Evolutionary conservation across 257 asterid genomes (phyloP), one percentile per base, ranked within the genome.

Genomic region (Marsdenia floribunda): DNA sequence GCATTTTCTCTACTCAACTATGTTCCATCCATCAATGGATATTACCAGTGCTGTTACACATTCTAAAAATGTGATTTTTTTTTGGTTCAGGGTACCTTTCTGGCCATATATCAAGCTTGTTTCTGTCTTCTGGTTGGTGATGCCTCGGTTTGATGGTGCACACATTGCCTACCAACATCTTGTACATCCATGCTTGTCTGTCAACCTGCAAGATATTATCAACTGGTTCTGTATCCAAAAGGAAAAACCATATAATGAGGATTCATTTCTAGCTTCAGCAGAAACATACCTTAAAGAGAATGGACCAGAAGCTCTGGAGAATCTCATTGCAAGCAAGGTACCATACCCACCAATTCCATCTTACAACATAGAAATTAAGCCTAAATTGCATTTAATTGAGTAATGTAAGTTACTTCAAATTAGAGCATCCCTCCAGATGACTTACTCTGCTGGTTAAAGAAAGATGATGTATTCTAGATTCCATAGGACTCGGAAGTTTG

Each of bases 161-260:
- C 57, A 90, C 97, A 60, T 78, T 74, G 70, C 90, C 67, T 85
- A 81, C 68, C 71, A 80, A 67, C 15, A 68, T 52, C 66, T 81
- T 74, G 40, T 84, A 63, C 60, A 65, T 71, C 80, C 85, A 15
- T 59, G 47, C 77, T 82, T 75, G 76, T 58, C 29, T 13, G 44
- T 82, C 70, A 60, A 72, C 97, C 97, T 87, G 90, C 87, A 84
- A 82, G 67, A 81, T 66, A 80, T 68, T 47, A 57, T 37, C 21
- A 58, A 40, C 59, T 5, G 57, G n/a, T 69, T 47, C 73, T 75
- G 21, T 67, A 16, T 37, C 19, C 63, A 60, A 40, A 74, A 46
- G 52, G 72, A 57, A 24, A 76, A 53, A 55, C 6, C 16, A 38
- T 66, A 12, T 2, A 19, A 6, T 37, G 71, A 66, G 71, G 83